Evolutionary conservation across 306 rosid genomes (phyloP).

Genomic region (Prunus salicina): DNA sequence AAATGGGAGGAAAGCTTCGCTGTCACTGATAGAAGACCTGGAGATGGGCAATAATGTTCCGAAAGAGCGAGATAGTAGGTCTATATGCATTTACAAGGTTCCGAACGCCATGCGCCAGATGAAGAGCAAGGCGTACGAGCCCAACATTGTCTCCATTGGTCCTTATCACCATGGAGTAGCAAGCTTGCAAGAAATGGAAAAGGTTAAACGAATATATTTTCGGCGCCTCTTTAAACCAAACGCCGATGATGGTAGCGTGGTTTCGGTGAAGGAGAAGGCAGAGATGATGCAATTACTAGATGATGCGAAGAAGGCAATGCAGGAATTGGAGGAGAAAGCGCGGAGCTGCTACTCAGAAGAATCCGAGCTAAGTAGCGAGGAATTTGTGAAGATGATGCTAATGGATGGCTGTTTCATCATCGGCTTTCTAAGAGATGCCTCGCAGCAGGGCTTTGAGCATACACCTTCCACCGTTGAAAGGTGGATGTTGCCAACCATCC

Average conservation of each 20-base stretch:
- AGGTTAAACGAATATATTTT: neutral
- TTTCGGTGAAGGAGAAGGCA: too few relatives aligned
- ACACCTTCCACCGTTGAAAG: constrained; percentile 15
- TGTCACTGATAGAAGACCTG: neutral
- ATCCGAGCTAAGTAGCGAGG: constrained; percentile 16
- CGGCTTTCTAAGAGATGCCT: constrained; percentile 31
- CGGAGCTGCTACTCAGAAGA: constrained; percentile 26
- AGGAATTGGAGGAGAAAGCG: constrained; percentile 15
- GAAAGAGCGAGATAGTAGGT: neutral
- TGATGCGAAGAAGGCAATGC: constrained; percentile 16
- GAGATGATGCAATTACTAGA: neutral
- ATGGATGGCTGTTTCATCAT: constrained; percentile 37
- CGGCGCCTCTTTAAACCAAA: neutral
- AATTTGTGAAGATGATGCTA: constrained; percentile 40
- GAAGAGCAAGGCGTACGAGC: constrained; percentile 9
- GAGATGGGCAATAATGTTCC: neutral
- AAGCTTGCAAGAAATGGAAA: constrained; percentile 6
- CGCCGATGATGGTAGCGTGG: too few relatives aligned
- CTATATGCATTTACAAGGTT: constrained; percentile 10
- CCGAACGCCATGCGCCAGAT: neutral
- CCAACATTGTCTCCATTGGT: constrained; percentile 12
- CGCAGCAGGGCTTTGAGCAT: neutral
- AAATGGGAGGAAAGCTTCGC: neutral
- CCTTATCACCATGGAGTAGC: constrained; percentile 3
- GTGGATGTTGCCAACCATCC: constrained; percentile 44